Conservation (phyloP, 768 basidiomycete species). For the Boletus edulis region DNA sequence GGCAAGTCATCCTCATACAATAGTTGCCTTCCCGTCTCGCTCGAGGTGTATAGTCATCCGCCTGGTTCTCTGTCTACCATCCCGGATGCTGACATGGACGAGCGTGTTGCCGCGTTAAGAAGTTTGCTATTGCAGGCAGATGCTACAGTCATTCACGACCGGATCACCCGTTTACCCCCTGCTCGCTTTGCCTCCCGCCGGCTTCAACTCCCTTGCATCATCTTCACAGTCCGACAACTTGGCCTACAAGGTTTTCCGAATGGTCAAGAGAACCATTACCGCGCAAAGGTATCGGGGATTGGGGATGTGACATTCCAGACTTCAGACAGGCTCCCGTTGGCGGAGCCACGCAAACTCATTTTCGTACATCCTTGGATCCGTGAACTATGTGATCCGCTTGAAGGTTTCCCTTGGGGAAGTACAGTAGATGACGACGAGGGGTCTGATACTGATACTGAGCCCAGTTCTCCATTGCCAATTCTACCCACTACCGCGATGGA, state of each 20-base stretch:
- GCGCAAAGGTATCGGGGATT: not conserved
- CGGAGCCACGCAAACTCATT: not conserved
- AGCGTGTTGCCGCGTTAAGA: not conserved
- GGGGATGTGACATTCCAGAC: not conserved
- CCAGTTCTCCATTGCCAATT: not conserved
- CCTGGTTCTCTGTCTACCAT: not conserved
- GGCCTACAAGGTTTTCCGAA: not conserved
- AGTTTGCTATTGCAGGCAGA: not conserved
- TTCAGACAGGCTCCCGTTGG: not conserved
- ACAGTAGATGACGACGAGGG: not conserved
- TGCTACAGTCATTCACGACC: not conserved
- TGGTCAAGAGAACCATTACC: not conserved
- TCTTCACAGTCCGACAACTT: not conserved
- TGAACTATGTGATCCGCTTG: not conserved
- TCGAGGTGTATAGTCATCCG: not conserved
- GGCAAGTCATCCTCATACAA: constrained; percentile 6
- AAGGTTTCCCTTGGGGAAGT: not conserved
- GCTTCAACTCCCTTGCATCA: not conserved
- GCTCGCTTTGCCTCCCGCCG: not conserved
- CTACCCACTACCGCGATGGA: not conserved
- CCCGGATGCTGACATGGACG: not conserved
- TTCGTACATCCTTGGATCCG: constrained; percentile 9
- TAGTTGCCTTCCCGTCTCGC: not conserved
- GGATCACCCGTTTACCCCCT: not conserved
- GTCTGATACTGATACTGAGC: no score